A percentile compares a stretch with the other conserved stretches of the same genome.
These are phyloP conservation scores for Camelina laxa DNA, from an alignment of 345 rosid genomes.

Conservation along the genomic window DNA sequence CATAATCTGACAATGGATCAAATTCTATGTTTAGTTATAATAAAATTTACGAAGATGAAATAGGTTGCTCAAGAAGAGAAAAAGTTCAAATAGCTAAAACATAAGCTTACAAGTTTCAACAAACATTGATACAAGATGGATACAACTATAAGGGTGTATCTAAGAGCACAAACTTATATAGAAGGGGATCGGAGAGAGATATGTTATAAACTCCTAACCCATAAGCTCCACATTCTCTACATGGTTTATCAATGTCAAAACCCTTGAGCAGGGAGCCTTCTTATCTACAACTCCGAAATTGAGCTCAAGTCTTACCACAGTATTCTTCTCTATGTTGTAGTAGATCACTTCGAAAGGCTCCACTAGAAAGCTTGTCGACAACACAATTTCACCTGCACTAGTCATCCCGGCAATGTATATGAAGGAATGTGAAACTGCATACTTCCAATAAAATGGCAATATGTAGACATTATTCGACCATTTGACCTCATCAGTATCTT, in stretches of 20 bases:
- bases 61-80: background rate
- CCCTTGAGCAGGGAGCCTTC: background rate
- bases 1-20: background rate
- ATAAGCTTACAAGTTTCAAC: too few relatives aligned
- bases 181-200: background rate
- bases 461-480: background rate
- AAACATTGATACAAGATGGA: background rate
- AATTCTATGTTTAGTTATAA: background rate
- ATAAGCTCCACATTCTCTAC: background rate
- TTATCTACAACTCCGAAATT: background rate
- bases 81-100: background rate
- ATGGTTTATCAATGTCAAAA: background rate
- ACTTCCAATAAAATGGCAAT: background rate
- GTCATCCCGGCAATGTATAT: background rate
- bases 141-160: too few relatives aligned
- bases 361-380: background rate
- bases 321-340: constrained; percentile 41
- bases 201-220: background rate
- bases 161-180: too few relatives aligned
- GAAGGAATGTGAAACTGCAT: background rate
- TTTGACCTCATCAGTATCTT: background rate
- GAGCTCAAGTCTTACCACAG: constrained; percentile 52
- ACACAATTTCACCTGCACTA: background rate
- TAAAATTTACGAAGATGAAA: background rate
- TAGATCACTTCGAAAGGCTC: background rate